Base-by-base conservation (phyloP, 2,329 filamentous ascomycete species). In the Huntiella bhutanensis region DNA sequence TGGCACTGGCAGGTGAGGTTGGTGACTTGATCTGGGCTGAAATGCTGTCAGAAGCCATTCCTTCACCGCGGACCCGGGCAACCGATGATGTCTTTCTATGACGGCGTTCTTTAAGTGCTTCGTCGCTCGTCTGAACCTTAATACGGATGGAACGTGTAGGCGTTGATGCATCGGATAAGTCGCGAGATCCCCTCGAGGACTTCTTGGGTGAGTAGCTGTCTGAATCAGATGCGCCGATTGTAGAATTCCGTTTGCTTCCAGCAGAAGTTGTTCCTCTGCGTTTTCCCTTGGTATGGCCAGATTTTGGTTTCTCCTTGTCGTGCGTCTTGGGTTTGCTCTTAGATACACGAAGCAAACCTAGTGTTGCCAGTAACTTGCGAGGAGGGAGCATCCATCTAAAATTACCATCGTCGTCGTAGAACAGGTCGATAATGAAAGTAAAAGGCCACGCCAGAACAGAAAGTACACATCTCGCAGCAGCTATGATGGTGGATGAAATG, bases 21-120 rank as follows among this genome's bases (percentile, higher is more conserved):
- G 91, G 91, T 11, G 91, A 96, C 60, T 98, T 98, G 51, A 98
- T 70, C 49, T 84, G 83, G 43, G 84, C 80, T 5, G 85, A 77
- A 49, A 84, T 67, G 49, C 78, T 70, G 46, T 61, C 60, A 8
- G 46, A 45, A 19, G 51, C 47, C 7, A 50, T 40, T 3, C 39
- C 42, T 5, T 48, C 50, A n/a, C 47, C 46, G 33, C 49, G 50
- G 32, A 42, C 36, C 1, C 50, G 49, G 11, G 48, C 41, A 55
- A 11, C 58, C 58, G 43, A 57, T 56, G 40, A 54, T 3, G 37
- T 66, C 59, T 75, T 80, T 55, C 70, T 71, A 56, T 79, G 83
- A 59, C 85, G 87, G 49, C 82, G 75, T 59, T 83, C 77, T 52
- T 78, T 71, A 48, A 81, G 64, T 36, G 75, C 72, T 49, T 86